Percentiles rank a stretch among this genome's conserved stretches.
Evolutionary conservation across 441 rosid species (phyloP).

Genomic region (Sinapis alba): DNA sequence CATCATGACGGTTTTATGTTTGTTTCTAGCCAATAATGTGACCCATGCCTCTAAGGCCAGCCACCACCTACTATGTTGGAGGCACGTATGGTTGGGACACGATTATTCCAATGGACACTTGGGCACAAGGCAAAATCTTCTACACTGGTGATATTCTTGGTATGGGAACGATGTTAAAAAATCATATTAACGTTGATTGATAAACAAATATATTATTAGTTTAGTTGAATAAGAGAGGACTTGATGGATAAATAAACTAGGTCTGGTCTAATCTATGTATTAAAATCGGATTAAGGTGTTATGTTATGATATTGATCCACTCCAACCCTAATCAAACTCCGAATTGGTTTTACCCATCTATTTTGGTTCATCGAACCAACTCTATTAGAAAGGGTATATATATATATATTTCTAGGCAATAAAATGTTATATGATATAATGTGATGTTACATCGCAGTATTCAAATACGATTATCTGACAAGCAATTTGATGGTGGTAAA

Average conservation of each 20-base stretch:
- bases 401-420: neutral
- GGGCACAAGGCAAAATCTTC: conserved; percentile 30
- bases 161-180: neutral
- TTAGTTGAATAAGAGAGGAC: neutral
- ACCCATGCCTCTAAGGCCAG: conserved; percentile 8
- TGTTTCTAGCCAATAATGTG: conserved; percentile 8
- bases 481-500: conserved; percentile 16
- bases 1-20: neutral
- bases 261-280: neutral
- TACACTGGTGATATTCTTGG: conserved; percentile 39
- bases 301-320: neutral
- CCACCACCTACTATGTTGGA: conserved; percentile 16
- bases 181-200: neutral
- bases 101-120: conserved; percentile 16
- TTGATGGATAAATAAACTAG: neutral
- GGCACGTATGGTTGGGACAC: conserved; percentile 11
- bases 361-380: neutral
- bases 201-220: neutral
- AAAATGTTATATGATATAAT: neutral
- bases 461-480: neutral
- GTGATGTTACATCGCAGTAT: conserved; percentile 18
- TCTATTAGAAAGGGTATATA: neutral
- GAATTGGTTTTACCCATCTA: neutral
- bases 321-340: neutral
- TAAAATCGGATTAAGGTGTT: neutral